Conservation (phyloP, 2,329 filamentous ascomycete genomes). For the Chalaropsis thielavioides region DNA sequence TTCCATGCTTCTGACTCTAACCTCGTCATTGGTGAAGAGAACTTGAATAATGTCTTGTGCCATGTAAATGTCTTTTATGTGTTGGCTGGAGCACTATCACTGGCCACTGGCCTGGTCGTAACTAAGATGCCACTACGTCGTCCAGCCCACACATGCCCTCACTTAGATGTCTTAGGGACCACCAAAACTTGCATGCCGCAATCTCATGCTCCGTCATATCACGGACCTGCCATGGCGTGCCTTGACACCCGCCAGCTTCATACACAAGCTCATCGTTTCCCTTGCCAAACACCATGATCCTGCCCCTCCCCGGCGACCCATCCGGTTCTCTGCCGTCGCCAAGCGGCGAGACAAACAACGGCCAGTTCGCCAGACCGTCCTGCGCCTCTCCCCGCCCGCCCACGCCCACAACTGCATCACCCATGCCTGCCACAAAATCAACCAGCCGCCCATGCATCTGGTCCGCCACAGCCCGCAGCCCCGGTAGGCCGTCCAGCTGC, state of each 20-base stretch:
- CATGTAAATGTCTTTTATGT: background rate
- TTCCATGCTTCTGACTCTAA: background rate
- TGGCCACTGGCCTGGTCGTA: background rate
- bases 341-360: constrained; percentile 31
- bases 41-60: background rate
- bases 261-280: constrained; percentile 42
- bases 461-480: constrained; percentile 27
- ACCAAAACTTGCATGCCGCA: constrained; percentile 46
- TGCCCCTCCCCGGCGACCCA: constrained; percentile 22
- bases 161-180: constrained; percentile 36
- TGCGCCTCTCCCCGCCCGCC: constrained; percentile 14
- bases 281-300: constrained; percentile 41
- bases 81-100: background rate
- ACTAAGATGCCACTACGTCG: background rate
- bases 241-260: constrained; percentile 25
- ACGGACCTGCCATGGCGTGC: constrained; percentile 31
- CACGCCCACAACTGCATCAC: constrained; percentile 22
- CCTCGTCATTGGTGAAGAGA: background rate
- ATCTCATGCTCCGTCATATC: constrained; percentile 31
- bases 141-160: constrained; percentile 25
- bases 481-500: constrained; percentile 24
- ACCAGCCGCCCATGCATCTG: constrained; percentile 33
- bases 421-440: constrained; percentile 20
- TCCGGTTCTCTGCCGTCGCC: constrained; percentile 12
- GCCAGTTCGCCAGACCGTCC: constrained; percentile 26